Conservation (phyloP, 2,329 filamentous ascomycete genomes). For the Trichoderma oligosporum region DNA sequence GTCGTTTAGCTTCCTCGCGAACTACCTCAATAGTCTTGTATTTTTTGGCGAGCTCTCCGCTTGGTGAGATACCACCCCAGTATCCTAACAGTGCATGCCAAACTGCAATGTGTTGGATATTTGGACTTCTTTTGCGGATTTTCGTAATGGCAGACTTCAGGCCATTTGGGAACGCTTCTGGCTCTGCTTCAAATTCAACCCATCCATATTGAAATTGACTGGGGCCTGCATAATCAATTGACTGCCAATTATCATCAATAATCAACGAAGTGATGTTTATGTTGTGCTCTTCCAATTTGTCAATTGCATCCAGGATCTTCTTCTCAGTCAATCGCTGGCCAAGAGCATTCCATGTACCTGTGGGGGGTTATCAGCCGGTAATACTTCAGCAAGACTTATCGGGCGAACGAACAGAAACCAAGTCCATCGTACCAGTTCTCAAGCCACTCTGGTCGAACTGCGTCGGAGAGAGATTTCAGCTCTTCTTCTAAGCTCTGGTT, state of each 20-base stretch:
- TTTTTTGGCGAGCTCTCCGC: constrained; percentile 66
- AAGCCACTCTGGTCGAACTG: constrained; percentile 63
- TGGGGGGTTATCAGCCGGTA: not conserved
- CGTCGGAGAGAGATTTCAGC: constrained; percentile 43
- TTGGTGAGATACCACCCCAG: constrained; percentile 82
- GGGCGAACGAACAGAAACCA: constrained; percentile 67
- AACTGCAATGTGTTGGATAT: constrained; percentile 79
- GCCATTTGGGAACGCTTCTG: constrained; percentile 72
- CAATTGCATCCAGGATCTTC: constrained; percentile 72
- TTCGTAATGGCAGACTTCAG: constrained; percentile 66
- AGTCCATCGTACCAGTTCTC: constrained; percentile 90
- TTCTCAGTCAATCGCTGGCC: constrained; percentile 78
- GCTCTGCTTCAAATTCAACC: constrained; percentile 83
- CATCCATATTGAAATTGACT: constrained; percentile 61
- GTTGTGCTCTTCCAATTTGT: constrained; percentile 63
- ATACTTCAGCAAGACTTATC: not conserved
- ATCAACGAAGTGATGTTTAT: constrained; percentile 83
- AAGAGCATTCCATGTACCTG: constrained; percentile 89
- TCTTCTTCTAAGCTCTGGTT: constrained; percentile 45
- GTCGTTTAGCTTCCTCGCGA: constrained; percentile 45
- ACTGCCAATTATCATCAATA: constrained; percentile 97
- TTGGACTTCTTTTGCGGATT: constrained; percentile 66
- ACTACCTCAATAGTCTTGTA: constrained; percentile 71
- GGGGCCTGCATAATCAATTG: constrained; percentile 53
- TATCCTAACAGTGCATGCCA: constrained; percentile 92